phyloP scores from a whole-genome alignment of 2,329 filamentous ascomycete genomes.

The Didymella exigua region DNA sequence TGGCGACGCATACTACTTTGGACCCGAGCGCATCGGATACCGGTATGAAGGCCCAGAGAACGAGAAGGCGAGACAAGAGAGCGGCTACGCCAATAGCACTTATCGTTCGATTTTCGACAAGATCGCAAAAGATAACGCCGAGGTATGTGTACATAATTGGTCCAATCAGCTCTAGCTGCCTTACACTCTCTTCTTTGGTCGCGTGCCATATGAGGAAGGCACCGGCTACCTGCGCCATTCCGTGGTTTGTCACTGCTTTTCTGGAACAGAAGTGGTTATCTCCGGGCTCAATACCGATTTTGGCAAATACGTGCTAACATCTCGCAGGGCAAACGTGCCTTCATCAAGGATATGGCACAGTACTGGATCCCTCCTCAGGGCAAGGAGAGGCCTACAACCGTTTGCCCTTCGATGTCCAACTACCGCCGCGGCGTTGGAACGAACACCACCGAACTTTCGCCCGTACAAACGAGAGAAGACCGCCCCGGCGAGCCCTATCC shows the following conservation, averaged over 20 bases:
- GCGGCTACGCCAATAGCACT: conserved; percentile 72
- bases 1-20: conserved; percentile 95
- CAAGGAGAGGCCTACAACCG: conserved; percentile 61
- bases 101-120: conserved; percentile 78
- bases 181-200: background rate
- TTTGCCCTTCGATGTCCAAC: conserved; percentile 76
- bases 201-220: background rate
- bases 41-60: conserved; percentile 76
- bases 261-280: background rate
- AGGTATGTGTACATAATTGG: conserved; percentile 62
- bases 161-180: conserved; percentile 16
- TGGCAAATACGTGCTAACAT: conserved; percentile 24
- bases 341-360: conserved; percentile 98
- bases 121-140: conserved; percentile 72
- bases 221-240: background rate
- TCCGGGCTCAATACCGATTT: background rate
- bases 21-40: conserved; percentile 81
- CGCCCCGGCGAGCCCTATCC: conserved; percentile 58
- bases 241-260: background rate
- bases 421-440: conserved; percentile 67
- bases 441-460: conserved; percentile 44
- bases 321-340: conserved; percentile 80
- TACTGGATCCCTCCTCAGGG: conserved; percentile 81
- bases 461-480: conserved; percentile 38
- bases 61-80: conserved; percentile 57